Percentiles rank a stretch among this genome's conserved stretches.
phyloP scores from a whole-genome alignment of 345 rosid species.

The Luvunga scandens region DNA sequence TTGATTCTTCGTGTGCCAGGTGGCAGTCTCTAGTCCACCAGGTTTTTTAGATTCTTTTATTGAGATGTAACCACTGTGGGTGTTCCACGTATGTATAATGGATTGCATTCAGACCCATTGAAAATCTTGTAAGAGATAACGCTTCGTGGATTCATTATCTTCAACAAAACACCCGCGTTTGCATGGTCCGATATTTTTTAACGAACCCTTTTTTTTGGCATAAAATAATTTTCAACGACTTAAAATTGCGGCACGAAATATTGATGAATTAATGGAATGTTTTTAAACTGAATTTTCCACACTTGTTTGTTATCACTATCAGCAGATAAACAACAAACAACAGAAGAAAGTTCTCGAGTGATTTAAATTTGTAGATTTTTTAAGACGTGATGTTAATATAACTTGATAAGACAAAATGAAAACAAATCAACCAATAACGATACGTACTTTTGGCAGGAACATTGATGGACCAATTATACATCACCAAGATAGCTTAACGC shows the following conservation, averaged over 20 bases:
- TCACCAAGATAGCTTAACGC: background rate
- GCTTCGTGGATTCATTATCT: background rate
- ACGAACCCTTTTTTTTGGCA: too few relatives aligned
- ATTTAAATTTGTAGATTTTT: background rate
- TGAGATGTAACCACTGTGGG: background rate
- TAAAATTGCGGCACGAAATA: background rate
- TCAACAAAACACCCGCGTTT: background rate
- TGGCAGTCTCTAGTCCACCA: constrained; percentile 46
- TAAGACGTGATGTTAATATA: background rate
- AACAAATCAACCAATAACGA: background rate
- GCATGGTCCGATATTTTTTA: background rate
- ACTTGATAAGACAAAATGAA: background rate
- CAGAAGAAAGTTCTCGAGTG: background rate
- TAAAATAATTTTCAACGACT: background rate
- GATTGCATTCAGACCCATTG: background rate
- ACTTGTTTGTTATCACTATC: background rate
- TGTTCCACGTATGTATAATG: constrained; percentile 16
- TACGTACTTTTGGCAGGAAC: background rate
- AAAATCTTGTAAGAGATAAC: constrained; percentile 1
- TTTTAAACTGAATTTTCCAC: background rate
- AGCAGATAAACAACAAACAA: too few relatives aligned
- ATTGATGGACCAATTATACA: background rate
- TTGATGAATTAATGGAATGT: background rate
- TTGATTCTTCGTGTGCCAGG: constrained; percentile 14
- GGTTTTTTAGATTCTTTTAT: constrained; percentile 15